Conservation (phyloP, 345 rosid species). For the Pistacia vera region DNA sequence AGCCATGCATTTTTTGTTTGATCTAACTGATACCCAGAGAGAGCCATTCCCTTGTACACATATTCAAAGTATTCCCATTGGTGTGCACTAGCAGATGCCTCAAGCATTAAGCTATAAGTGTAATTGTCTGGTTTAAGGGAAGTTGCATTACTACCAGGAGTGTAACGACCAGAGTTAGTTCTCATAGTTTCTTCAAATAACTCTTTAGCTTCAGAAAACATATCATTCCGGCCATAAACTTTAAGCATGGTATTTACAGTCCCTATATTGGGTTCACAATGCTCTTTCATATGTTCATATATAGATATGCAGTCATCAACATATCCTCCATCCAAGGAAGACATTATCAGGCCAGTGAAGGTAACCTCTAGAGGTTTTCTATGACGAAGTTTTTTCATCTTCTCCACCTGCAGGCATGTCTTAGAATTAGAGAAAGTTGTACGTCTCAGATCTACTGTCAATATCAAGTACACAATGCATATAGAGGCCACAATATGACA, state of each 20-base stretch:
- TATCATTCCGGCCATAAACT: constrained; percentile 73
- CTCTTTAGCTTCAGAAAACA: constrained; percentile 81
- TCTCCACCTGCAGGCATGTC: constrained; percentile 57
- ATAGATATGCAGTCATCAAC: constrained; percentile 67
- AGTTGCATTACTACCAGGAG: constrained; percentile 15
- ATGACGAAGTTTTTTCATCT: constrained; percentile 57
- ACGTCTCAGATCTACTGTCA: background rate
- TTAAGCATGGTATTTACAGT: constrained; percentile 85
- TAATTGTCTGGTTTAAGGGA: constrained; percentile 58
- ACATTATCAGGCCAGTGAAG: constrained; percentile 79
- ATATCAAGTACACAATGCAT: background rate
- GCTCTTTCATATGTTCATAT: constrained; percentile 69
- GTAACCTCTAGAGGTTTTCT: constrained; percentile 73
- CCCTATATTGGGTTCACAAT: constrained; percentile 79
- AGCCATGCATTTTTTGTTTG: constrained; percentile 61
- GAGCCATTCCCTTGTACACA: constrained; percentile 76
- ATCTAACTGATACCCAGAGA: constrained; percentile 67
- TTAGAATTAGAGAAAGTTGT: background rate
- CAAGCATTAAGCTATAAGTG: constrained; percentile 83
- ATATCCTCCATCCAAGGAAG: constrained; percentile 81
- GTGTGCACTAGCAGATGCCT: constrained; percentile 76
- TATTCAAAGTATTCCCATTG: constrained; percentile 94
- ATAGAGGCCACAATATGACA: background rate
- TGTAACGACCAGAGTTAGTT: constrained; percentile 18
- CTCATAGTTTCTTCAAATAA: constrained; percentile 65